Evolutionary conservation across 192 early-diverging fungal species (phyloP).

Genomic region (Entophlyctis luteolus): DNA sequence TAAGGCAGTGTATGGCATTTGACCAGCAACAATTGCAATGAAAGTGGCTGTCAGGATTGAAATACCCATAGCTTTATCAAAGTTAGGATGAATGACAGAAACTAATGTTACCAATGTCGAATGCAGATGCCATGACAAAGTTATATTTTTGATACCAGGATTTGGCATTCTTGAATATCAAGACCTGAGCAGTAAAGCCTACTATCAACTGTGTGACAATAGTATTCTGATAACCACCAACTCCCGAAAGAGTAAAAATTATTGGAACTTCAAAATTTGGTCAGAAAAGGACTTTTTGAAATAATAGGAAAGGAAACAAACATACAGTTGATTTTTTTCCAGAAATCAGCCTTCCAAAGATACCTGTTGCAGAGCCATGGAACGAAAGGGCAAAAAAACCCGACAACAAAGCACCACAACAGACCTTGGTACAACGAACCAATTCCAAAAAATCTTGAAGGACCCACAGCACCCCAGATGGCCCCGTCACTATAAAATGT

Average conservation of each 20-base stretch:
- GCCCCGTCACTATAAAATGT: slow-evolving; percentile 21
- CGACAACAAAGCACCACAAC: slow-evolving; percentile 31
- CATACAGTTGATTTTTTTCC: slow-evolving; percentile 19
- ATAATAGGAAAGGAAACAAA: too few relatives aligned
- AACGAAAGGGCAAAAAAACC: slow-evolving; percentile 33
- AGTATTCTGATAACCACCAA: slow-evolving; percentile 3
- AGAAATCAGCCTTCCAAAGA: slow-evolving; percentile 18
- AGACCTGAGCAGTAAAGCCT: neutral
- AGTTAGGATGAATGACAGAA: too few relatives aligned
- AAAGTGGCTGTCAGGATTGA: neutral
- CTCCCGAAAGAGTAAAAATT: neutral
- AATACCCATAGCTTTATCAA: neutral
- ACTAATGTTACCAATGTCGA: too few relatives aligned
- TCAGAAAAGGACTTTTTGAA: too few relatives aligned
- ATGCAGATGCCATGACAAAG: slow-evolving; percentile 3
- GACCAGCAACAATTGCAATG: neutral
- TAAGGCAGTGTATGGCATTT: neutral
- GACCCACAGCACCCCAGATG: slow-evolving; percentile 60
- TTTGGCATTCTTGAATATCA: neutral
- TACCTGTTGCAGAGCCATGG: slow-evolving; percentile 46
- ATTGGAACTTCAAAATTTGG: too few relatives aligned
- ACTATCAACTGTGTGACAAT: neutral
- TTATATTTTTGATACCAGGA: neutral
- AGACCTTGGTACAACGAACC: slow-evolving; percentile 23
- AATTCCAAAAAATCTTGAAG: slow-evolving; percentile 53